Base-by-base conservation (phyloP, 139 green algal genomes). In the Picochlorum sp. region DNA sequence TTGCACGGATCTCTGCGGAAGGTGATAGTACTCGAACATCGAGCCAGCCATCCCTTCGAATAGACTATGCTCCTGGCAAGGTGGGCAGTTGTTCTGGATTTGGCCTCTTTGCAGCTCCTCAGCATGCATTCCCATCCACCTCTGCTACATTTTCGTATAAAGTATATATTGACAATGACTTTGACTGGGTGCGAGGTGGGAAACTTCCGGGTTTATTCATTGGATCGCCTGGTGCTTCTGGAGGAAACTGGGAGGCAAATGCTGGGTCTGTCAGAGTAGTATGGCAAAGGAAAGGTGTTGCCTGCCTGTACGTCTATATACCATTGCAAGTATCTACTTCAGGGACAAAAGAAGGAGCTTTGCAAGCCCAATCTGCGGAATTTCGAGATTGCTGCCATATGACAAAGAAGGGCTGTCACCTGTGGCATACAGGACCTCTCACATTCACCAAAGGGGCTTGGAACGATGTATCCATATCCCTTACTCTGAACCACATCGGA, bases 391-490 rank as follows among this genome's bases (percentile, higher is more conserved):
- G n/a, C 6, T 26, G 47, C 11, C 47, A 54, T 20, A 54, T 21
- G 18, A 54, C 47, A 9, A 21, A 20, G 6, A 54, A 54, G 15
- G 47, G 47, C 11, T 54, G 47, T 13, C 47, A 54, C n/a, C 11
- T 54, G n/a, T 54, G 47, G 47, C 47, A 54, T 54, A 24, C 16
- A 54, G 47, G 47, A 54, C 47, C 47, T 13, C 47, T 54, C n/a
- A 26, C 47, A 20, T 54, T 54, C n/a, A 54, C 16, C 47, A 54
- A 54, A 13, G 47, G 47, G 1, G 47, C 16, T 20, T 54, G 47
- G 47, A 54, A 54, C 23, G 16, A 20, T 20, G 47, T 54, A 54
- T 13, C 16, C 11, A 54, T 54, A 21, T 26, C 18, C 7, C 18
- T 54, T 26, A 21, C 16, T 3, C 16, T 54, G 11, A 54, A 54